Base-by-base conservation (phyloP, 2,329 filamentous ascomycete genomes). In the Hypomyces perniciosus region DNA sequence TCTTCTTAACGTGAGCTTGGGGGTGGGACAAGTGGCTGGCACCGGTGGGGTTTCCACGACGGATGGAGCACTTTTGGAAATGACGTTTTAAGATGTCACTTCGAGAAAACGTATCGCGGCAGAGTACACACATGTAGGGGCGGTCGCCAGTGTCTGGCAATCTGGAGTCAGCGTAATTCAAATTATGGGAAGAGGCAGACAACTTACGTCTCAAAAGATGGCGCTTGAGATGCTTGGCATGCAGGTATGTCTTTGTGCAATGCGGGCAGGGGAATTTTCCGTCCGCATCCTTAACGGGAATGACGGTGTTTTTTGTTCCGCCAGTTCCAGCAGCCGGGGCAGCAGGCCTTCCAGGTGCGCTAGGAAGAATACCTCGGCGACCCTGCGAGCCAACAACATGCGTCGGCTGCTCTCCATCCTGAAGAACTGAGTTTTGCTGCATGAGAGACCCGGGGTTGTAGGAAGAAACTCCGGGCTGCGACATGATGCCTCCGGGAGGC, bases 1-100 rank as follows among this genome's bases (percentile, higher is more conserved):
- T 79, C 73, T 90, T 91, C 76, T 90, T 92, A 64, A 93, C 79
- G 71, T 95, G 89, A 57, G 88, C 87, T 70, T 92, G 88, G 34
- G 90, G 89, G 72, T 96, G 90, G 60, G 91, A 95, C 70, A 99
- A 72, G 74, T 99, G 93, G 65, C 88, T 96, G 56, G 90, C 90
- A 61, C 91, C 91, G 12, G 90, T 96, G 49, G 93, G 92, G 72
- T 97, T 97, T 52, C 93, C 93, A 66, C 93, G 86, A 63, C 93
- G 85, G 58, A 96, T 90, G 37, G 93, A 96, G 75, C 93, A 99
- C 77, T 99, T 99, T 71, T 96, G 91, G 73, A 97, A 99, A 74
- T 99, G 93, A 58, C 93, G 89, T 78, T 99, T 99, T 63, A 99
- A 76, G 59, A 99, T 97, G 67, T 99, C 93, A 78, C 90, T 96